Base-by-base conservation (phyloP, 164 flowering plant genomes). In the Piper longum region DNA sequence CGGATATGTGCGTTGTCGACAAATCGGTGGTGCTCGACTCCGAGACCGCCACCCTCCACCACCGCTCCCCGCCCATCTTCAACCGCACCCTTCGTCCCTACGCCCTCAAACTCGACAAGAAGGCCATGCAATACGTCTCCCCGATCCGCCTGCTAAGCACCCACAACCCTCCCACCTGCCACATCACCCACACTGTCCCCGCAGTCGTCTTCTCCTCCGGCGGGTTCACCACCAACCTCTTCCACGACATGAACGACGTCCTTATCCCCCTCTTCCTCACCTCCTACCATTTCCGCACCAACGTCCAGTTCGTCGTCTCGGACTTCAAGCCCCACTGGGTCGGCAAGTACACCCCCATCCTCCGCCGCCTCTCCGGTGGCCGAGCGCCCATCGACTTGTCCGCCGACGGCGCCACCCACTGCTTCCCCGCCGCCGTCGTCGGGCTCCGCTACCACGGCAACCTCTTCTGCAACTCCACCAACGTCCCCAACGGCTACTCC, bases 81-180 rank as follows among this genome's bases (percentile, higher is more conserved):
- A 26, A 16, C 44, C 39, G 36, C 9, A 14, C 42, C n/a, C 36
- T 86, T 62, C 72, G 70, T 17, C 92, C 92, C 36, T 84, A 86
- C 60, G 80, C 87, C n/a, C 70, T 89, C 43, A 82, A 82, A 73
- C 66, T 52, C 2, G 79, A 82, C 45, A 7, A 0, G 9, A 8
- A 44, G 0, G 85, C 84, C 1, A 76, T 82, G 81, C 13, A 14
- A 0, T 0, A 5, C 0, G 77, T 79, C 1, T 73, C 54, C 41
- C 61, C 72, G 19, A 70, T 81, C 18, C 36, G 3, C 4, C 26
- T 61, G 18, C 51, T 16, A 19, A 14, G 52, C 52, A 13, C 19
- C 16, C 40, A 13, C 9, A 5, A 7, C 39, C 13, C 39, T 14
- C 44, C 59, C 26, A 39, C 45, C 40, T 60, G 62, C 62, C 11